Evolutionary conservation across 352 stramenopile genomes (phyloP).

Genomic region (Achlya hypogyna): DNA sequence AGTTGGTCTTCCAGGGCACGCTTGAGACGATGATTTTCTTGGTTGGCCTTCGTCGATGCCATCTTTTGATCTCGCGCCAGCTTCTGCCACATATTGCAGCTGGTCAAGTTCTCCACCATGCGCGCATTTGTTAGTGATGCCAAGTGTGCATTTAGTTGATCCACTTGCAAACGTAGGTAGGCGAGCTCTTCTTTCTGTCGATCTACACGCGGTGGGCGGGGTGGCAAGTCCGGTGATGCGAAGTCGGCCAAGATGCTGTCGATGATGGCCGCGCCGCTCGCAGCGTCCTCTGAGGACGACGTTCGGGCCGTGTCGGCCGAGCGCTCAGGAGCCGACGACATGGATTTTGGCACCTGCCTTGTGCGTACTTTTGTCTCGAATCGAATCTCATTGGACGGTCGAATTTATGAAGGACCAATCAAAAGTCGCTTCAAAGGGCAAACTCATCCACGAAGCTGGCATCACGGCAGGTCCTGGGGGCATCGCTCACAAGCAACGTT

Average conservation of each 20-base stretch:
- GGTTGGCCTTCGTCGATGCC: neutral
- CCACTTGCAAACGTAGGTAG: neutral
- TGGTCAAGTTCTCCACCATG: neutral
- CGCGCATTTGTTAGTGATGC: neutral
- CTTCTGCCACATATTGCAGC: neutral
- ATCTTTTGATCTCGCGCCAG: neutral
- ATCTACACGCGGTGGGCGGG: neutral
- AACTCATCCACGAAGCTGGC: no score
- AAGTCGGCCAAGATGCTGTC: neutral
- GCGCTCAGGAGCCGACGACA: no score
- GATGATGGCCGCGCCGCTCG: neutral
- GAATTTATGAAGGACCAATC: no score
- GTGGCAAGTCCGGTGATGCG: neutral
- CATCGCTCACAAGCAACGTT: no score
- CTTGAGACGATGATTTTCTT: neutral
- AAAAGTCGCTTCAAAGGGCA: no score
- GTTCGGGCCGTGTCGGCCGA: no score
- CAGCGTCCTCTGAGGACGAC: no score
- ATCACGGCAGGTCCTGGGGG: no score
- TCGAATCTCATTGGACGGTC: no score
- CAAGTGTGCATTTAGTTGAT: neutral
- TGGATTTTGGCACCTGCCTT: no score
- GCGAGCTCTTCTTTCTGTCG: neutral
- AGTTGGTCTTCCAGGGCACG: constrained; percentile 2
- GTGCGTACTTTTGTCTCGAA: no score